Conservation (phyloP, 768 basidiomycete genomes). For the Pleurotus cornucopiae region DNA sequence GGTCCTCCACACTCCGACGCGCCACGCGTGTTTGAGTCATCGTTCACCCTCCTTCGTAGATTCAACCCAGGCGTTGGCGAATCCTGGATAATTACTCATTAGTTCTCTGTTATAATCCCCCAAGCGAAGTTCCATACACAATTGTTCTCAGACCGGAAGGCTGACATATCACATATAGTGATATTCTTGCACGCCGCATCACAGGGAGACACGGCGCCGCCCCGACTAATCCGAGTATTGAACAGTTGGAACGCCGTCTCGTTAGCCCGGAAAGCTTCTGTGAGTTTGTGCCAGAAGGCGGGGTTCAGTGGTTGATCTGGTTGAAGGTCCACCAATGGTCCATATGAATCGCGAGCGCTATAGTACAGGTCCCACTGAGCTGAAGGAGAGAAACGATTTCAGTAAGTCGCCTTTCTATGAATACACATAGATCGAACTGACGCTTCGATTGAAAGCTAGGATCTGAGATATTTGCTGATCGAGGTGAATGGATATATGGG, state of each 20-base stretch:
- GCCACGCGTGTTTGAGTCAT: background rate
- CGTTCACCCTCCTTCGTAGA: background rate
- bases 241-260: conserved; percentile 42
- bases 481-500: background rate
- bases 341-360: conserved; percentile 31
- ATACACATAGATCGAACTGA: conserved; percentile 2
- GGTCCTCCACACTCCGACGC: background rate
- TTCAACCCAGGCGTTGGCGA: too few species aligned
- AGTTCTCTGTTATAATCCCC: too few species aligned
- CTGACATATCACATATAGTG: conserved; percentile 40
- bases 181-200: conserved; percentile 31
- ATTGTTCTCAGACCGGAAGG: conserved; percentile 37
- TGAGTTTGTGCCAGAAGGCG: conserved; percentile 59
- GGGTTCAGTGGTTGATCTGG: conserved; percentile 34
- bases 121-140: conserved; percentile 26
- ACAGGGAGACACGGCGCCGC: conserved; percentile 28
- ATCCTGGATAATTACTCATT: background rate
- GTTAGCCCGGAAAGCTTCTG: conserved; percentile 46
- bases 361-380: conserved; percentile 31
- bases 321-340: conserved; percentile 17
- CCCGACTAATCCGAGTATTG: conserved; percentile 39
- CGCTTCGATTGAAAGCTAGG: conserved; percentile 22
- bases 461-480: conserved; percentile 21
- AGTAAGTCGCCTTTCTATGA: too few species aligned
- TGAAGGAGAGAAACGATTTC: conserved; percentile 3